These are phyloP conservation scores for Cicer cuneatum DNA, from an alignment of 306 rosid genomes.

Conservation along the genomic window DNA sequence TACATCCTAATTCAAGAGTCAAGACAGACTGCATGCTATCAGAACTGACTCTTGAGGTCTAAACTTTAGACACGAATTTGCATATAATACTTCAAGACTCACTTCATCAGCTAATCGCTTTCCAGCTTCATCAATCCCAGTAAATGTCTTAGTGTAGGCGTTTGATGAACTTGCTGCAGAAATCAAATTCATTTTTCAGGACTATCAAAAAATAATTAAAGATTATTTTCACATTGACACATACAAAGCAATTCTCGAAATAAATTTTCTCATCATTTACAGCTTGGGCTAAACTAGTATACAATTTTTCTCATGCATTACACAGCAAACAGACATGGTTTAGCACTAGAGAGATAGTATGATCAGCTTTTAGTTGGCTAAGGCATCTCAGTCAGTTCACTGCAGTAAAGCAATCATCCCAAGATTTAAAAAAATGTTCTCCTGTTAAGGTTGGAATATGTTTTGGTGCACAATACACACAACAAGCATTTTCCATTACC, in stretches of 20 bases:
- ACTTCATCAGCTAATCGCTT: conserved; percentile 93
- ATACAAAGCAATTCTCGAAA: conserved; percentile 10
- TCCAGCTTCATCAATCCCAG: conserved; percentile 95
- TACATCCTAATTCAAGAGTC: conserved; percentile 38
- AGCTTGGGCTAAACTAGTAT: conserved; percentile 19
- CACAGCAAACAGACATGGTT: conserved; percentile 1
- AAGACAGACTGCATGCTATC: conserved; percentile 32
- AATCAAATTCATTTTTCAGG: conserved; percentile 40
- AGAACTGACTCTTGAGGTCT: conserved; percentile 1
- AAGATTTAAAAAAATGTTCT: conserved; percentile 11
- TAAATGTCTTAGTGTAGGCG: conserved; percentile 69
- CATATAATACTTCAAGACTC: conserved; percentile 49
- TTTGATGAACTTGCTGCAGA: conserved; percentile 90
- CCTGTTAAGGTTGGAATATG: neutral
- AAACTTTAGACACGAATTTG: conserved; percentile 39
- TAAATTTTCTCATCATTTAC: conserved; percentile 1
- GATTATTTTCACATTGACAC: conserved; percentile 29
- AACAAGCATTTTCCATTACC: conserved; percentile 25
- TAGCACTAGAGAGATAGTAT: conserved; percentile 12
- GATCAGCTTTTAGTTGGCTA: conserved; percentile 35
- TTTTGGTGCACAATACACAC: neutral
- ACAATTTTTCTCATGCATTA: conserved; percentile 35
- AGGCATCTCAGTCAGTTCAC: conserved; percentile 15
- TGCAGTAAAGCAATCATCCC: neutral
- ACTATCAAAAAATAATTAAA: conserved; percentile 16